phyloP scores from a whole-genome alignment of 805 yeast species.

The Yamadazyma paraphyllophila region DNA sequence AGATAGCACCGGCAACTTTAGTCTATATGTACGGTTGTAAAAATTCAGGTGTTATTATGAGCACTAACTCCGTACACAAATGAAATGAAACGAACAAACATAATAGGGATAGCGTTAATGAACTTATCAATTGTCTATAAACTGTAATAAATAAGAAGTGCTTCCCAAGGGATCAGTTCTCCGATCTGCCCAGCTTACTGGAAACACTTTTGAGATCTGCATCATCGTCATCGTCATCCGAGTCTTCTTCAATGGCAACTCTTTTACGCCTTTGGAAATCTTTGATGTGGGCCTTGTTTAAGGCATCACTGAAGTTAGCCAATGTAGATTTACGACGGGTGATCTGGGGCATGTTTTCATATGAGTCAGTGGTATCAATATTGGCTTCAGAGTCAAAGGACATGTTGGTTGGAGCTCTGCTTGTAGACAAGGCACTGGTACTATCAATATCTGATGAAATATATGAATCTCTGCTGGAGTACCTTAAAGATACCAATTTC shows the following conservation, averaged over 20 bases:
- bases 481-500: conserved; percentile 34
- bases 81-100: too few species aligned
- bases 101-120: neutral
- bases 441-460: neutral
- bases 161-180: neutral
- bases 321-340: conserved; percentile 24
- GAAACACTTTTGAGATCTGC: conserved; percentile 14
- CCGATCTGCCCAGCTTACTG: neutral
- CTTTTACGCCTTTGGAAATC: conserved; percentile 73
- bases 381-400: conserved; percentile 12
- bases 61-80: too few species aligned
- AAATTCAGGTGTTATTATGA: too few species aligned
- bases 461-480: conserved; percentile 10
- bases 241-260: conserved; percentile 25
- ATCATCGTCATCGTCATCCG: conserved; percentile 38
- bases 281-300: conserved; percentile 76
- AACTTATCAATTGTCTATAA: neutral
- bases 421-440: conserved; percentile 8
- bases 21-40: too few species aligned
- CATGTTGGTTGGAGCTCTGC: conserved; percentile 7
- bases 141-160: neutral
- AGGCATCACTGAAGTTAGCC: conserved; percentile 47
- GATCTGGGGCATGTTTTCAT: neutral
- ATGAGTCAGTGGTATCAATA: conserved; percentile 3
- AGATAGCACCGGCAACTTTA: too few species aligned